Evolutionary conservation across 2,329 filamentous ascomycete species (phyloP).

Genomic region (Talaromyces atroroseus): DNA sequence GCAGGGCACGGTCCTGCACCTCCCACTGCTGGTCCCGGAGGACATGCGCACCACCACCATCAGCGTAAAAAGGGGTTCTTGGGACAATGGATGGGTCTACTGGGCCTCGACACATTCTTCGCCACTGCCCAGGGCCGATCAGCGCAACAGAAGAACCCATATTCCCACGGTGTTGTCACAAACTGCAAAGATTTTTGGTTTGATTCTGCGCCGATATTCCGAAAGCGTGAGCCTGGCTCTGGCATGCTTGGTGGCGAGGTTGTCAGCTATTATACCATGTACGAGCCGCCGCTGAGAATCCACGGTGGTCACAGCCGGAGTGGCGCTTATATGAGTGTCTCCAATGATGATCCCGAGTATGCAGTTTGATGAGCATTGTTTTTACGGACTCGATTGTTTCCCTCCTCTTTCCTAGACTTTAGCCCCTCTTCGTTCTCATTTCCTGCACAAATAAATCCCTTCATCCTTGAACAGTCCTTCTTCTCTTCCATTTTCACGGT

Average conservation of each 20-base stretch:
- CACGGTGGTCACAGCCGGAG: slow-evolving; percentile 39
- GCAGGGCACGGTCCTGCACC: slow-evolving; percentile 59
- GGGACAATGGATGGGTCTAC: slow-evolving; percentile 72
- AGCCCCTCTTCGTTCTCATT: neutral
- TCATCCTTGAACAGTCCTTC: neutral
- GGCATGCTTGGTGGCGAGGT: slow-evolving; percentile 71
- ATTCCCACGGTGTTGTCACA: slow-evolving; percentile 71
- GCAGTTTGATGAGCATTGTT: slow-evolving; percentile 19
- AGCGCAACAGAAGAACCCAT: slow-evolving; percentile 67
- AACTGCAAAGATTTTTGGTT: slow-evolving; percentile 98
- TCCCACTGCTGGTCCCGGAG: slow-evolving; percentile 28
- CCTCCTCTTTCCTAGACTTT: neutral
- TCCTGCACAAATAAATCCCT: neutral
- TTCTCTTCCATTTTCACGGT: neutral
- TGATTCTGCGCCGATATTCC: slow-evolving; percentile 77
- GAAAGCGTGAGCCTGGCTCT: slow-evolving; percentile 64
- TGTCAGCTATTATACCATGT: slow-evolving; percentile 84
- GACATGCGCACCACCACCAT: slow-evolving; percentile 34
- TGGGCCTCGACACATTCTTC: slow-evolving; percentile 90
- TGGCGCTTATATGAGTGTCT: slow-evolving; percentile 53
- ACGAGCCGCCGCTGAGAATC: slow-evolving; percentile 74
- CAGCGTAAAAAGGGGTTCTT: slow-evolving; percentile 59
- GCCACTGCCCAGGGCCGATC: slow-evolving; percentile 68
- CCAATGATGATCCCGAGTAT: slow-evolving; percentile 33
- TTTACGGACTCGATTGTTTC: neutral